Percentiles rank a stretch among this genome's conserved stretches.
These are phyloP conservation scores for Chaetomium strumarium DNA, from an alignment of 2,329 filamentous ascomycete genomes.

Conservation along the genomic window DNA sequence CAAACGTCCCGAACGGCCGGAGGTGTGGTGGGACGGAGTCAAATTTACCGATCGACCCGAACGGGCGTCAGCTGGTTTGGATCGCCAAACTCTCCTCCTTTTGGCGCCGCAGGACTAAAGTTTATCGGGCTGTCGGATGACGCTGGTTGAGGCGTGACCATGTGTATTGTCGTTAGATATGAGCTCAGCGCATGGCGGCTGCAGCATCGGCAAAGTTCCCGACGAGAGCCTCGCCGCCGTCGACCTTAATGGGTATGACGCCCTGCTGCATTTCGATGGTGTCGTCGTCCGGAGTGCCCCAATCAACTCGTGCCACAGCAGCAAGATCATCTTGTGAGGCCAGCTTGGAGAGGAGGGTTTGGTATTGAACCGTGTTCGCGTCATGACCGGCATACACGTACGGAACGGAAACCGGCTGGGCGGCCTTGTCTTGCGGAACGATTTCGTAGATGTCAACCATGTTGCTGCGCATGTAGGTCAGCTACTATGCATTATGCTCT, in stretches of 20 bases:
- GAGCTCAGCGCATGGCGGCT: constrained; percentile 41
- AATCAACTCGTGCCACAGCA: constrained; percentile 47
- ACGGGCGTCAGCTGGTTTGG: constrained; percentile 3
- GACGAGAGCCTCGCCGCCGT: constrained; percentile 43
- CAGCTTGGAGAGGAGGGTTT: constrained; percentile 56
- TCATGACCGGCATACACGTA: constrained; percentile 49
- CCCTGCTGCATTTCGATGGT: constrained; percentile 40
- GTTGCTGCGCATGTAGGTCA: constrained; percentile 42
- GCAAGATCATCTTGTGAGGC: constrained; percentile 40
- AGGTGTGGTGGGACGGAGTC: not conserved
- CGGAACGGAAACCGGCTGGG: constrained; percentile 28
- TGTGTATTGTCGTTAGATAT: not conserved
- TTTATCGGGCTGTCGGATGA: not conserved
- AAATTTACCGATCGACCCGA: not conserved
- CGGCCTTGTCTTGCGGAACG: constrained; percentile 44
- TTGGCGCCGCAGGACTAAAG: not conserved
- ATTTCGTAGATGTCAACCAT: constrained; percentile 65
- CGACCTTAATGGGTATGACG: constrained; percentile 33
- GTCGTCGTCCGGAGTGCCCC: constrained; percentile 47
- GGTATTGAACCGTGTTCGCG: constrained; percentile 51
- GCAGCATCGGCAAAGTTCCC: constrained; percentile 57
- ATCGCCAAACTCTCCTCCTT: not conserved
- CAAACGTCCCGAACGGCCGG: not conserved
- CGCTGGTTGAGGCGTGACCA: not conserved
- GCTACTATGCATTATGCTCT: constrained; percentile 17